Evolutionary conservation across 495 filamentous ascomycete genomes (phyloP), one percentile per base, ranked within the genome.

Genomic region (Monascus purpureus): DNA sequence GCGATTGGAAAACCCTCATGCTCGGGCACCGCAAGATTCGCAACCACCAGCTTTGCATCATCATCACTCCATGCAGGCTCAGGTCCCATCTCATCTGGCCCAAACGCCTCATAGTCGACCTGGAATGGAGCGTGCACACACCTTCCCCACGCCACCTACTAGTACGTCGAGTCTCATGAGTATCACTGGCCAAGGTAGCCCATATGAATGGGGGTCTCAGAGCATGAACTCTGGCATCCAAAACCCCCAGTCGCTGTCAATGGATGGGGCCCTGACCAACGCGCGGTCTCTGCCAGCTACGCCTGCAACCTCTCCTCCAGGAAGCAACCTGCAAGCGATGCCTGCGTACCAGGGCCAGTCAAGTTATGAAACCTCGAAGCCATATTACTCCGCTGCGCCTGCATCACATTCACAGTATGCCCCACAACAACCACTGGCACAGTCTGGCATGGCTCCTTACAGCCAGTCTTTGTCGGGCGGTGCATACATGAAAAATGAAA

Each of bases 111-210:
- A 77, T 30, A 59, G 73, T 32, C 72, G 86, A 25, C 85, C 83
- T 2, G 65, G 70, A 7, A 55, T 93, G 28, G 83, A 92, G 36
- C 76, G 86, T 14, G 73, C 84, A 8, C 75, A 88, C 46, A 86
- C 86, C 3, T 94, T 95, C 53, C 92, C 88, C 5, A 95, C 88
- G 8, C 90, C 90, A 8, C 87, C 90, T 1, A 80, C 88, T 1
- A 94, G 86, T 47, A 81, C 90, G 16, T 87, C 87, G 5, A 84
- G 86, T 51, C 70, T 90, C 15, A 85, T 94, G 63, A 80, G 73
- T 18, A 79, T 92, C 61, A 75, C 75, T 18, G 71, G 70, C 38
- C 74, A 81, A 28, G 75, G 77, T 2, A 78, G 56, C 46, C 82
- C 78, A 2, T 79, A 77, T 51, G 77, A 84, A 43, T 93, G 83